Evolutionary conservation across 2,329 filamentous ascomycete genomes (phyloP), one percentile per base, ranked within the genome.

Genomic region (Claviceps paspali): DNA sequence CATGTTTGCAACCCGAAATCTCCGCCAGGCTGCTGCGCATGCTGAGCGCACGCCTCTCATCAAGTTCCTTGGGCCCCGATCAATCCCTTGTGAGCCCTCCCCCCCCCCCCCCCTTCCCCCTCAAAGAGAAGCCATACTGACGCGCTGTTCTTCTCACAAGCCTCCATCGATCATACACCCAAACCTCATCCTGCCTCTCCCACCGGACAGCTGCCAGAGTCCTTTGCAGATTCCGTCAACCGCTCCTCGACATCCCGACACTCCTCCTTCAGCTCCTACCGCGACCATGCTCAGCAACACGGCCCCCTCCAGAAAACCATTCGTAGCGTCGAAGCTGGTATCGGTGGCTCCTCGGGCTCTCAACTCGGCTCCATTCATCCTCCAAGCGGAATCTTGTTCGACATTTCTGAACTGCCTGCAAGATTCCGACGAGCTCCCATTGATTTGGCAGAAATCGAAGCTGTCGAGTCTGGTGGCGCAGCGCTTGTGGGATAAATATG

Each of bases 391-490:
- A 65, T 84, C 57, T 85, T 71, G 60, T 95, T 94, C 56, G 91
- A 96, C 60, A 76, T 86, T 49, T 82, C 76, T 49, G 82, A 98
- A 63, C 76, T 98, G 18, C 88, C 91, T 14, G 57, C 67, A 44
- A 76, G 88, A 50, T 98, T 95, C 73, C 76, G 79, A 52, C 73
- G 85, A 46, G 65, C 73, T 34, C 71, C 76, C 10, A 82, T 87
- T 62, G 79, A 73, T 27, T 61, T 78, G 49, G 77, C 78, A 30
- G 91, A 98, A 72, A 98, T 98, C 42, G 91, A 96, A 60, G 87
- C 86, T 17, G 73, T 98, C 52, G 86, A 95, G 73, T 91, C 84
- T 39, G 91, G 87, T 38, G 91, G 91, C 40, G 91, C 88, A 24
- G 62, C 69, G 26, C 55, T 68, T 39, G 59, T 68, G 45, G 62